Conservation (phyloP, 257 asterid genomes). For the Verbena officinalis region DNA sequence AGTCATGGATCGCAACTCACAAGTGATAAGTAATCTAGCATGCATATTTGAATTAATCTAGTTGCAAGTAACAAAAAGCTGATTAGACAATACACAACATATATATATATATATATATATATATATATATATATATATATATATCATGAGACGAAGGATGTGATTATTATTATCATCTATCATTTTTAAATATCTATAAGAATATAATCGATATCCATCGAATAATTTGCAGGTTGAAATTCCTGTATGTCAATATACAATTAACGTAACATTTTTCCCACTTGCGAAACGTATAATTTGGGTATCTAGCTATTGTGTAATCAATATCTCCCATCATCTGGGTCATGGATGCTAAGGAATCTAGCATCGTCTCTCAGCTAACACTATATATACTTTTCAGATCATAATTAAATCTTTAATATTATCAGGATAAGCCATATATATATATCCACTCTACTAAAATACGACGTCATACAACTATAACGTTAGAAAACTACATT, state of each 20-base stretch:
- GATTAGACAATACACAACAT: no score
- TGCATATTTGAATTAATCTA: no score
- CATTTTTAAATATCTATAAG: slow-evolving; percentile 26
- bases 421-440: slow-evolving; percentile 28
- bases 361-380: slow-evolving; percentile 36
- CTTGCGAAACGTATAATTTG: slow-evolving; percentile 17
- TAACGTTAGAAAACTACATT: not conserved
- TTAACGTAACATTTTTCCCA: slow-evolving; percentile 21
- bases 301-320: slow-evolving; percentile 24
- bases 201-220: slow-evolving; percentile 27
- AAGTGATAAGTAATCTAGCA: no score
- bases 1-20: no score
- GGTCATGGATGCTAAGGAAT: slow-evolving; percentile 47
- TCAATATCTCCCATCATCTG: slow-evolving; percentile 33
- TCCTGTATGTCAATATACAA: slow-evolving; percentile 23
- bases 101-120: no score
- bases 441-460: not conserved
- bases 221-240: slow-evolving; percentile 36
- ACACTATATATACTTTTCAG: slow-evolving; percentile 8
- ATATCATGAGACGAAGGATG: not conserved
- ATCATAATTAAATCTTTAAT: slow-evolving; percentile 14
- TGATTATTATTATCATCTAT: not conserved
- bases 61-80: no score
- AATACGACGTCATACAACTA: slow-evolving; percentile 18
- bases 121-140: no score